Conservation (phyloP, 805 yeast species). For the Yarrowia divulgata region DNA sequence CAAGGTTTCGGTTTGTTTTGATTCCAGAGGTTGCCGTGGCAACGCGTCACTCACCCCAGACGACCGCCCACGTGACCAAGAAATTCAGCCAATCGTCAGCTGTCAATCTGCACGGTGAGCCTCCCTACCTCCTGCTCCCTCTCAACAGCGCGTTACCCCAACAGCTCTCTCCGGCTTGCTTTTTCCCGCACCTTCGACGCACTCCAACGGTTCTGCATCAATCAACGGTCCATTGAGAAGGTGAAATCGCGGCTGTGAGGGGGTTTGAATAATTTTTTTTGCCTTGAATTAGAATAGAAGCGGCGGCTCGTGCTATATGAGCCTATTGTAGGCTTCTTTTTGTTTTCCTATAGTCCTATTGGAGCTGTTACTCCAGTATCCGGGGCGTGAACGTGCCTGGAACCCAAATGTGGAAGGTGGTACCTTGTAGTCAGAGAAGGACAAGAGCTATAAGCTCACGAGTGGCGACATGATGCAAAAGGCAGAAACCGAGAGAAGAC, state of each 20-base stretch:
- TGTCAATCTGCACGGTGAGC: no score
- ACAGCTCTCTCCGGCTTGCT: background rate
- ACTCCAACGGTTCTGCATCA: conserved; percentile 2
- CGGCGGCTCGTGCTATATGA: no score
- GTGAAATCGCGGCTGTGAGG: background rate
- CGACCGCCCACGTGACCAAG: background rate
- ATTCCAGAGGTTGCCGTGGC: conserved; percentile 2
- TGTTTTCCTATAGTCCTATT: background rate
- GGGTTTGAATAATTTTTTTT: background rate
- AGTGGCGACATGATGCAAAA: background rate
- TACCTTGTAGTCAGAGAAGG: background rate
- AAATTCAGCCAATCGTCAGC: background rate
- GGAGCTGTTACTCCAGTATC: background rate
- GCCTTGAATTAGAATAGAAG: background rate
- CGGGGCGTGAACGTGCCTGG: background rate
- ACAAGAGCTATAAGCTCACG: background rate
- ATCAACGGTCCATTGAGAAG: background rate
- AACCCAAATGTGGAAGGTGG: no score
- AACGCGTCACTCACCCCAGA: background rate
- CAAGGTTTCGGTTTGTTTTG: conserved; percentile 12
- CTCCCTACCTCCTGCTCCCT: background rate
- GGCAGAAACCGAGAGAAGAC: no score
- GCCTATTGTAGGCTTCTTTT: no score
- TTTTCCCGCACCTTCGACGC: conserved; percentile 14
- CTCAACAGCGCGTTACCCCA: background rate